Evolutionary conservation across 2,329 filamentous ascomycete species (phyloP), one percentile per base, ranked within the genome.

Genomic region (Trichoderma oligosporum): DNA sequence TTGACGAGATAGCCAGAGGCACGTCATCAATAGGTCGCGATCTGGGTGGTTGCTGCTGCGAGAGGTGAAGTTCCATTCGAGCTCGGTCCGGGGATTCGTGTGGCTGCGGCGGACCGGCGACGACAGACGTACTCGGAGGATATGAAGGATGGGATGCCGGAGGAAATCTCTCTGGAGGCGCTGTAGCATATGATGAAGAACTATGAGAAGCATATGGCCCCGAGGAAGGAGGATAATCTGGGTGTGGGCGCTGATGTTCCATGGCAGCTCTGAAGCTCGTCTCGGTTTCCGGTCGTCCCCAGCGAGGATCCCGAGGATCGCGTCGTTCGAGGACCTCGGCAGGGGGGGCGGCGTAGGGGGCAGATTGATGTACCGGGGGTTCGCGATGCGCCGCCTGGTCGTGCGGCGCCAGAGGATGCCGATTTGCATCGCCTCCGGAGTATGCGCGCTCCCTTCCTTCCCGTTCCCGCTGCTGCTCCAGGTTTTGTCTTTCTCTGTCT

Each of bases 1-100:
- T 74, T 2, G 79, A 77, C 0, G 53, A 46, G 18, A 78, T 78
- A 3, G 79, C 78, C 11, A 76, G 78, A 0, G 76, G 75, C 2
- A 71, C 73, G 31, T 83, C 81, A 35, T 83, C 79, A 20, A 67
- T 63, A 20, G 71, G 72, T 39, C 78, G 71, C 54, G 67, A 69
- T 45, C 73, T 76, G 35, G 73, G 71, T n/a, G 69, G 68, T 7
- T 52, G 48, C 24, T 52, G 58, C 8, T 70, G 70, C 4, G 71
- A 67, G 52, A 74, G 70, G 56, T 73, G 69, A 31, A 71, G 67
- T 11, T 70, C 71, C 62, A 77, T 73, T 45, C 76, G 73, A 20
- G 75, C 74, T n/a, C 76, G 75, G 8, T 82, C 80, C 3, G 79
- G 77, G 7, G 78, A 80, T 18, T 82, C 78, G 61, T 76, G 81